These are phyloP conservation scores for Fusarium pseudograminearum DNA, from an alignment of 2,329 filamentous ascomycete species.

Conservation along the genomic window DNA sequence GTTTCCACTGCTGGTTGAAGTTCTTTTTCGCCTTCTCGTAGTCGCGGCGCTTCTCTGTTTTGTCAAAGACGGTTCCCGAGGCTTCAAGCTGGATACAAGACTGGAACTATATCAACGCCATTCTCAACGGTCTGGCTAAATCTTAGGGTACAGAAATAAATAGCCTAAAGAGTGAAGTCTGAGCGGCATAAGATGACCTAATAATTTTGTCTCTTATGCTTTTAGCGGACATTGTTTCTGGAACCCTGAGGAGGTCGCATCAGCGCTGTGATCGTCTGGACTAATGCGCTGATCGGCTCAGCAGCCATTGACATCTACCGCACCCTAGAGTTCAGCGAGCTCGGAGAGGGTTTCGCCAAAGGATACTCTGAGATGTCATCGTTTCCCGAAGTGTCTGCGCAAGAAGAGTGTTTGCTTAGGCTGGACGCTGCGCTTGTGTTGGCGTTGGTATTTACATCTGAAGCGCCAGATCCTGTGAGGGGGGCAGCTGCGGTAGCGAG, in stretches of 20 bases:
- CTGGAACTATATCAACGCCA: background rate
- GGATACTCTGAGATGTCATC: fast-evolving
- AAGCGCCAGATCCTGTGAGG: background rate
- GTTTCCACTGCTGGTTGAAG: too few relatives aligned
- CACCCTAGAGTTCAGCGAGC: constrained; percentile 7
- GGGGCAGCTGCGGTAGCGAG: background rate
- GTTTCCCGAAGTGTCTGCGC: fast-evolving
- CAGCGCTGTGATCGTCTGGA: constrained; percentile 22
- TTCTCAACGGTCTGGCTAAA: background rate
- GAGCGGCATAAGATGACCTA: too few relatives aligned
- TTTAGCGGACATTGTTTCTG: too few relatives aligned
- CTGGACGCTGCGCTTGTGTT: constrained; percentile 24
- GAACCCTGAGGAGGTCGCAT: background rate
- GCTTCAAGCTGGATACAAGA: background rate
- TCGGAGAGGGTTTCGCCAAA: background rate
- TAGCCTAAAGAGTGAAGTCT: too few relatives aligned
- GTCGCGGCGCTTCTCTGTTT: background rate
- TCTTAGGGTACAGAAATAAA: too few relatives aligned
- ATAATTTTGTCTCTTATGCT: too few relatives aligned
- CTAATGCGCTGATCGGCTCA: constrained; percentile 14
- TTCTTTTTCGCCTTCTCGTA: too few relatives aligned
- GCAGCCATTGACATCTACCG: constrained; percentile 16
- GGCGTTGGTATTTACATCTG: constrained; percentile 8
- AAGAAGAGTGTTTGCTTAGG: constrained; percentile 1
- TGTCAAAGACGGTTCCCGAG: background rate